A percentile compares a stretch with the other conserved stretches of the same genome.
Conservation (phyloP, 2,329 filamentous ascomycete species). For the Phialophora expanda region DNA sequence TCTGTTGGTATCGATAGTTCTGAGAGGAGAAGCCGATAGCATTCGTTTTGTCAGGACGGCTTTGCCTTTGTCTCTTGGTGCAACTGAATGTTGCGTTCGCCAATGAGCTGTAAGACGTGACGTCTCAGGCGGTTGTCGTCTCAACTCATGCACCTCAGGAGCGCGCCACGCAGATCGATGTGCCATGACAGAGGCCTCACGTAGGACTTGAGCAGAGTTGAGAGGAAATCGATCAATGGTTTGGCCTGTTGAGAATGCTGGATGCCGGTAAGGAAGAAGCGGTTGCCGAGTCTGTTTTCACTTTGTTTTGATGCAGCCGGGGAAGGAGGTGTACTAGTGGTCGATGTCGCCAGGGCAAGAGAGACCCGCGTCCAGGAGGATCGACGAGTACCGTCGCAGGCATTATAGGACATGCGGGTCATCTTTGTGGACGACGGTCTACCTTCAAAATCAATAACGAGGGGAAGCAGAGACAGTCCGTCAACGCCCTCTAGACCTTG, state of each 20-base stretch:
- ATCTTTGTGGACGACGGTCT: not conserved
- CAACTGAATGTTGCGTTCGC: not conserved
- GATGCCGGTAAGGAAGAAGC: not conserved
- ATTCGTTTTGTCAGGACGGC: slow-evolving; percentile 16
- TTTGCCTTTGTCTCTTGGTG: slow-evolving; percentile 14
- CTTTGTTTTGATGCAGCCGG: not conserved
- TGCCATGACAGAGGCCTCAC: slow-evolving; percentile 4
- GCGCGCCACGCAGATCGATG: not conserved
- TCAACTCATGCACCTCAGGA: slow-evolving; percentile 9
- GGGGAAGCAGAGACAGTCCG: not conserved
- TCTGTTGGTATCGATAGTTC: slow-evolving; percentile 15
- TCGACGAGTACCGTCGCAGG: not conserved
- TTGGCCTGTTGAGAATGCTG: not conserved
- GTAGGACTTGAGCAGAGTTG: not conserved
- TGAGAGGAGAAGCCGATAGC: slow-evolving; percentile 24
- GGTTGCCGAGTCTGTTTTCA: slow-evolving; percentile 1
- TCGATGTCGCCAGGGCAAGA: slow-evolving; percentile 3
- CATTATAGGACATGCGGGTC: not conserved
- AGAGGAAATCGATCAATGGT: not conserved
- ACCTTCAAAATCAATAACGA: not conserved
- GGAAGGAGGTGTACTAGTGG: not conserved
- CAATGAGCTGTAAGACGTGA: not conserved
- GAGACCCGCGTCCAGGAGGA: not conserved
- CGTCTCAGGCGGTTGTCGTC: not conserved
- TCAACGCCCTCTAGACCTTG: slow-evolving; percentile 51